phyloP scores from a whole-genome alignment of 495 filamentous ascomycete species.

The Penicillium macrosclerotiorum region DNA sequence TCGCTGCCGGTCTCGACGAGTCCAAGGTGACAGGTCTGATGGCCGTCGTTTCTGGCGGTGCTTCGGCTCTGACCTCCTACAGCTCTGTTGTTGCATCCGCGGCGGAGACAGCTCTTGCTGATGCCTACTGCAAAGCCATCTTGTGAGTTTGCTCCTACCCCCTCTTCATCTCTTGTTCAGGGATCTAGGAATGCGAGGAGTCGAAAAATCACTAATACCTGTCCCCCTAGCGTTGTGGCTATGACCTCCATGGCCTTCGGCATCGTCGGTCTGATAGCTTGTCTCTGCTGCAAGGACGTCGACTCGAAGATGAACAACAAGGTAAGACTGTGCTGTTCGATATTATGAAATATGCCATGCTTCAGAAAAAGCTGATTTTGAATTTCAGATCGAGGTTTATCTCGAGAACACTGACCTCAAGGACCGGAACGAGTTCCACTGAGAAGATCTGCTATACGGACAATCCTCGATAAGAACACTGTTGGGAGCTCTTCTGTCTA shows the following conservation, averaged over 20 bases:
- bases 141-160: too few relatives aligned
- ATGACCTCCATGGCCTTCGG: slow-evolving; percentile 30
- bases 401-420: slow-evolving; percentile 16
- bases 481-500: too few relatives aligned
- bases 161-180: too few relatives aligned
- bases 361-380: neutral
- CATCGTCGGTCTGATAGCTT: slow-evolving; percentile 21
- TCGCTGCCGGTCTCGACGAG: slow-evolving; percentile 19
- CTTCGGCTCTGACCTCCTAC: slow-evolving; percentile 19
- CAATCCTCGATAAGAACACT: too few relatives aligned
- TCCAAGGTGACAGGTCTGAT: slow-evolving; percentile 17
- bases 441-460: neutral
- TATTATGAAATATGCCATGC: neutral
- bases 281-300: slow-evolving; percentile 27
- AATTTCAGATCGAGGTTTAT: slow-evolving; percentile 15
- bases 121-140: slow-evolving; percentile 26
- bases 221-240: slow-evolving; percentile 22
- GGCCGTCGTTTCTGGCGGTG: slow-evolving; percentile 8
- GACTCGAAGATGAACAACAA: slow-evolving; percentile 27
- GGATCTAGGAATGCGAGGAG: too few relatives aligned
- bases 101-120: slow-evolving; percentile 12
- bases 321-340: slow-evolving; percentile 4
- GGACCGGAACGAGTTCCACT: slow-evolving; percentile 15
- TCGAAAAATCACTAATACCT: too few relatives aligned
- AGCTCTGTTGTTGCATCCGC: slow-evolving; percentile 18